Evolutionary conservation across 2,329 filamentous ascomycete genomes (phyloP).

Genomic region (Phaeosphaeriaceae sp.): DNA sequence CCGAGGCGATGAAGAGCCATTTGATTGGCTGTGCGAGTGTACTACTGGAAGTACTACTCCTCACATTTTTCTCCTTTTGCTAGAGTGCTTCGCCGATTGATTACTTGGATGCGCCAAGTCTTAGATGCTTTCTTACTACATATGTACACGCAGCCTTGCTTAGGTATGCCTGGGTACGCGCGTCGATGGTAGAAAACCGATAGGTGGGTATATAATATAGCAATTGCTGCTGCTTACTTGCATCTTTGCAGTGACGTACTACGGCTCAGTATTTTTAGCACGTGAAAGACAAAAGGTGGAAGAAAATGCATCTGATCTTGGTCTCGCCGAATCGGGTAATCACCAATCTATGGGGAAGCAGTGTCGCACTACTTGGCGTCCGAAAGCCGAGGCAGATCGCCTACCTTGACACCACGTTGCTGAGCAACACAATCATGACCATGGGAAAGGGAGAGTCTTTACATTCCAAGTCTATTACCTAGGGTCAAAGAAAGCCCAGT

Average conservation of each 20-base stretch:
- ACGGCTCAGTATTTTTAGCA: too few species aligned
- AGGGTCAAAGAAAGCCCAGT: constrained; percentile 16
- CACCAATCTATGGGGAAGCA: not conserved
- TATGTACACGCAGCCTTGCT: too few species aligned
- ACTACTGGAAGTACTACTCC: not conserved
- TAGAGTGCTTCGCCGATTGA: constrained; percentile 6
- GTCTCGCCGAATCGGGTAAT: constrained; percentile 2
- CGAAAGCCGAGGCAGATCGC: constrained; percentile 5
- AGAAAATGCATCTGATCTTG: not conserved
- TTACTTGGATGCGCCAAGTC: constrained; percentile 14
- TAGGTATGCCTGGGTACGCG: too few species aligned
- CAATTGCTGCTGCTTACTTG: too few species aligned
- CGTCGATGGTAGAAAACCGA: too few species aligned
- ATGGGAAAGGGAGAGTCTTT: constrained; percentile 20
- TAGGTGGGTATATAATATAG: too few species aligned
- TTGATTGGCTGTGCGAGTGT: constrained; percentile 21
- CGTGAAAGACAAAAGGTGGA: not conserved
- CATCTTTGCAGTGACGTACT: not conserved
- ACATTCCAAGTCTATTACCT: constrained; percentile 39
- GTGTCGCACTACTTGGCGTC: constrained; percentile 10
- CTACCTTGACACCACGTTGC: not conserved
- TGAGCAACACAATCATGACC: not conserved
- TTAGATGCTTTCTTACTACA: constrained; percentile 4
- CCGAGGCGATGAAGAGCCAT: constrained; percentile 23
- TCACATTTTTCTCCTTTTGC: constrained; percentile 3